These are phyloP conservation scores for Chaetomium cochliodes DNA, from an alignment of 495 filamentous ascomycete genomes.

Conservation along the genomic window DNA sequence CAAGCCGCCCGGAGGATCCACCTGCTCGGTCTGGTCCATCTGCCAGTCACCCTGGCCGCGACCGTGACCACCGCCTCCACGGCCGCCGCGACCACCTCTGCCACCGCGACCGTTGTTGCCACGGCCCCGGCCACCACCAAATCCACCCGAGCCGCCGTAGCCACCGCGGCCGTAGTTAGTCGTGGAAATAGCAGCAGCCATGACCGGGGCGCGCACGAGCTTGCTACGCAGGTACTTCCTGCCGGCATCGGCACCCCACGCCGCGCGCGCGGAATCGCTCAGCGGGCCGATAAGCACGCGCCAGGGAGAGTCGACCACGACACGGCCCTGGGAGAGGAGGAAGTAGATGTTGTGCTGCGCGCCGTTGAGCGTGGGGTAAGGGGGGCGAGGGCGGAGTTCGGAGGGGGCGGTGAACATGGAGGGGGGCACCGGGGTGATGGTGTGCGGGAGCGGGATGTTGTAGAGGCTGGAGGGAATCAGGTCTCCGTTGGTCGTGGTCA, in stretches of 20 bases:
- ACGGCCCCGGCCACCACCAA: no score
- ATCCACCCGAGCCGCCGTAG: not conserved
- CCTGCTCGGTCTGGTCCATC: no score
- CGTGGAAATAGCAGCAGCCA: not conserved
- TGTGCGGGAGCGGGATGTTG: constrained; percentile 8
- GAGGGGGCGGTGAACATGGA: not conserved
- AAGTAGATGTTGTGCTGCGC: not conserved
- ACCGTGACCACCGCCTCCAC: not conserved
- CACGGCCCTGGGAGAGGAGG: not conserved
- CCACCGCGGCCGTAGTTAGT: no score
- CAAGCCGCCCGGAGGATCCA: no score
- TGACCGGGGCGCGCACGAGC: not conserved
- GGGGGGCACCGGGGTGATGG: not conserved
- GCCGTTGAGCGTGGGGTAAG: not conserved
- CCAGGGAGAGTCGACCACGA: not conserved
- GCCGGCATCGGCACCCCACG: not conserved
- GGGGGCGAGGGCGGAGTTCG: not conserved
- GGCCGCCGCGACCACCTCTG: not conserved
- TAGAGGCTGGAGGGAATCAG: no score
- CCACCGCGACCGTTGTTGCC: no score
- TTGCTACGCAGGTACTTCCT: not conserved
- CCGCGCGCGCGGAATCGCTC: not conserved
- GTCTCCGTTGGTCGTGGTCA: no score
- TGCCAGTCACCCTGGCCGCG: not conserved
- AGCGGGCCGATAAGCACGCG: constrained; percentile 11